A percentile compares a stretch with the other conserved stretches of the same genome.
Conservation (phyloP, 139 green algal genomes). For the Chlorella sp. region DNA sequence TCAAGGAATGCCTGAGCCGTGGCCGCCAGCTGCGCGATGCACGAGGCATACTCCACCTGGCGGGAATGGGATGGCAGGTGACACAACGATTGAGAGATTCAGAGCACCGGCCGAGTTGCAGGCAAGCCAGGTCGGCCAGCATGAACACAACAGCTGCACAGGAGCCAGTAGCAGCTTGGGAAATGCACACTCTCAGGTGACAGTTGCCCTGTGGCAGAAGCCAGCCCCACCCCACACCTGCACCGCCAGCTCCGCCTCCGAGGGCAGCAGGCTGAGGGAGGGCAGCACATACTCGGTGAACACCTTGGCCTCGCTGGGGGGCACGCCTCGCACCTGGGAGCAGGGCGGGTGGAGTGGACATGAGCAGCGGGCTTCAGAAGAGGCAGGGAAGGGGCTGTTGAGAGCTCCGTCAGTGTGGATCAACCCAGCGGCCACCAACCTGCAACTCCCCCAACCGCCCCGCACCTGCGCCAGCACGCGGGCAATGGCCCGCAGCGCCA, state of each 20-base stretch:
- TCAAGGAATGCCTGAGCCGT: conserved; percentile 36
- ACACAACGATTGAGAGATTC: not conserved
- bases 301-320: conserved; percentile 74
- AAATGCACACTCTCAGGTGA: no score
- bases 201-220: no score
- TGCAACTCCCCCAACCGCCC: not conserved
- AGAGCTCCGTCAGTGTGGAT: no score
- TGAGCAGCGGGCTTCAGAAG: no score
- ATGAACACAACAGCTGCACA: no score
- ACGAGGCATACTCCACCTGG: conserved; percentile 19
- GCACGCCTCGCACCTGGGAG: conserved; percentile 52
- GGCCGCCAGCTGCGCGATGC: conserved; percentile 67
- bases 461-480: conserved; percentile 52
- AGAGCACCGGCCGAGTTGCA: no score
- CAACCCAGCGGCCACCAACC: not conserved
- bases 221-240: conserved; percentile 73
- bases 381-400: no score
- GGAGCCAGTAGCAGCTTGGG: no score
- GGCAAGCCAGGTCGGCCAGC: no score
- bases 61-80: not conserved
- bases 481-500: conserved; percentile 61
- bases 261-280: conserved; percentile 85
- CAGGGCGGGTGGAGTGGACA: no score
- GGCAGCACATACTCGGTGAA: conserved; percentile 97
- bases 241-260: conserved; percentile 88